Evolutionary conservation across 164 flowering plant genomes (phyloP), one percentile per base, ranked within the genome.

Genomic region (Litsea cubeba): DNA sequence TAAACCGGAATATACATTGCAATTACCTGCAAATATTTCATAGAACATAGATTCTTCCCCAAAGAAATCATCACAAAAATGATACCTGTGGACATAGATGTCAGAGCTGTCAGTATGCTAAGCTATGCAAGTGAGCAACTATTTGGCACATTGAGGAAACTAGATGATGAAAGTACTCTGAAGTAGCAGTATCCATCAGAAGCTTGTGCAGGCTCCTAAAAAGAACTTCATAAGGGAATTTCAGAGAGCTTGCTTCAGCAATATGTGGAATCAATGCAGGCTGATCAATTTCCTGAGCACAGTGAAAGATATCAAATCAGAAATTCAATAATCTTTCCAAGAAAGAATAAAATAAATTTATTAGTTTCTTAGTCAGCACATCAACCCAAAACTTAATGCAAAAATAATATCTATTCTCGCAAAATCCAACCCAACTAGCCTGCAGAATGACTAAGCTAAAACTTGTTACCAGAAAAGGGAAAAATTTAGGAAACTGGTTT

Each of bases 181-280:
- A 96, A 83, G 94, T 85, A 62, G 98, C 98, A 75, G 99, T 91
- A 79, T 96, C 99, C 97, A 96, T 91, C 71, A 96, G 92, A 79
- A 96, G 89, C 87, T 96, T 95, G 79, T 95, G 99, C 85, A 94
- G 84, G 77, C 98, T 96, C 84, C 99, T 84, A 74, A 94, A 96
- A 75, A 96, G 95, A 70, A 96, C 97, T 83, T 96, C 99, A 81
- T 94, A 94, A 49, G 99, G 99, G 82, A 90, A 96, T 78, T 94
- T 96, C 62, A 72, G 76, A 71, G 97, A 90, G 82, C 88, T 92
- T 60, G 99, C 99, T 87, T 96, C 99, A 74, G 98, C 97, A 77
- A 96, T 96, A 83, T 94, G 99, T 58, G 99, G 99, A 80, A 96
- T 96, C 80, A 96, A 79, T 71, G 98, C 94, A 69, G 99, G 95